These are phyloP conservation scores for Hibiscus tridactylites DNA, from an alignment of 345 rosid genomes.

Conservation along the genomic window DNA sequence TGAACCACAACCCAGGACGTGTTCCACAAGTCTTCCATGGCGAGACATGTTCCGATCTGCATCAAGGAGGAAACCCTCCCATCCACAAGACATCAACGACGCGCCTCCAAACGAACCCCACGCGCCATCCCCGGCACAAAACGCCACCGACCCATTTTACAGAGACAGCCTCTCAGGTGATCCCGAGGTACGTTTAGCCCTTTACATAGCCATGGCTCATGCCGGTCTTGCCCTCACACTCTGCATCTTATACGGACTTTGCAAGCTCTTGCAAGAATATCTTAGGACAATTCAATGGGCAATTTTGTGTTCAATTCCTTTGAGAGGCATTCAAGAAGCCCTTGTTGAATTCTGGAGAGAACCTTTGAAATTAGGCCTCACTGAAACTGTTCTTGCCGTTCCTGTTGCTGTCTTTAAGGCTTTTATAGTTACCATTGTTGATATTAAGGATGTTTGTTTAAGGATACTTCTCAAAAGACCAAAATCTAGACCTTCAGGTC, in stretches of 20 bases:
- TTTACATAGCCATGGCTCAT: conserved; percentile 97
- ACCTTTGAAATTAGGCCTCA: conserved; percentile 70
- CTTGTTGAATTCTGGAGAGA: conserved; percentile 81
- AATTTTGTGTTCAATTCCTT: conserved; percentile 78
- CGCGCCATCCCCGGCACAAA: conserved; percentile 16
- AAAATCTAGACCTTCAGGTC: conserved; percentile 28
- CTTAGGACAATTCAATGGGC: conserved; percentile 98
- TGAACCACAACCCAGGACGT: conserved; percentile 42
- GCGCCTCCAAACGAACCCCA: conserved; percentile 20
- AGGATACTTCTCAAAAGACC: conserved; percentile 48
- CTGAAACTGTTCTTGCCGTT: conserved; percentile 82
- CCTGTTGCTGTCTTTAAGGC: conserved; percentile 64
- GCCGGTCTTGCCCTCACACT: conserved; percentile 74
- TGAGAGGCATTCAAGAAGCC: conserved; percentile 83
- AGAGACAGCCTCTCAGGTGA: conserved; percentile 39
- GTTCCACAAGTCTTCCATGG: conserved; percentile 59
- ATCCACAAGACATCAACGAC: conserved; percentile 17
- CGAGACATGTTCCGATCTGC: conserved; percentile 95
- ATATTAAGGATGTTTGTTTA: conserved; percentile 52
- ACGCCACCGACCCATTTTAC: conserved; percentile 16
- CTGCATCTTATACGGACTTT: conserved; percentile 50
- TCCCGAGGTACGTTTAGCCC: conserved; percentile 80
- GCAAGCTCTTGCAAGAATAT: conserved; percentile 76
- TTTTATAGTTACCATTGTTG: conserved; percentile 61
- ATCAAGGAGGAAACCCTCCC: conserved; percentile 62